Conservation (phyloP, 139 green algal species). For the Coelastrella sp. region DNA sequence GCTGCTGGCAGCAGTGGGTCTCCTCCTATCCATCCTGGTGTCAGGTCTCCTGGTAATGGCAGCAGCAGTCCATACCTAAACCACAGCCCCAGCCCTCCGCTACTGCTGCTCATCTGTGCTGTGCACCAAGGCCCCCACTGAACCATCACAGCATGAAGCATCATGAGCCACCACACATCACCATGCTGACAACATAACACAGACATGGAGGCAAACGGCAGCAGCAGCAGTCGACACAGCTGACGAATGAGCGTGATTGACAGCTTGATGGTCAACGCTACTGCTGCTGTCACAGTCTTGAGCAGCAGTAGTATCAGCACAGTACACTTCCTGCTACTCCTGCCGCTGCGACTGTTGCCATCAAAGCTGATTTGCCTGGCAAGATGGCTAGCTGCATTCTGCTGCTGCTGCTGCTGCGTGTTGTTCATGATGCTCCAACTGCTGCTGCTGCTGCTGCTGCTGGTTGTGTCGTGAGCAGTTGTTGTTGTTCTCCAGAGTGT, state of each 20-base stretch:
- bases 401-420: not conserved
- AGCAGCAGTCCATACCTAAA: constrained; percentile 22
- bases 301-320: not conserved
- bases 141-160: not conserved
- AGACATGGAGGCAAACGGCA: constrained; percentile 6
- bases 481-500: not conserved
- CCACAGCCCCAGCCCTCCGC: constrained; percentile 7
- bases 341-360: not conserved
- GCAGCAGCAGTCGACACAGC: constrained; percentile 1
- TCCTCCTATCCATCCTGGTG: not conserved
- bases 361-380: not conserved
- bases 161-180: not conserved
- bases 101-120: constrained; percentile 24
- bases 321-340: not conserved
- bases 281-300: not conserved
- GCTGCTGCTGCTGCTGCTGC: constrained; percentile 17
- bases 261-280: not conserved
- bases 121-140: constrained; percentile 16
- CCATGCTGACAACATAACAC: not conserved
- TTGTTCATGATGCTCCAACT: not conserved
- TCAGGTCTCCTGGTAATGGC: constrained; percentile 16
- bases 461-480: not conserved
- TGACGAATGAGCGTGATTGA: not conserved
- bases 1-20: not conserved
- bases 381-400: too few relatives aligned